Conservation (phyloP, 129 eudicot species). For the Sambucus nigra region DNA sequence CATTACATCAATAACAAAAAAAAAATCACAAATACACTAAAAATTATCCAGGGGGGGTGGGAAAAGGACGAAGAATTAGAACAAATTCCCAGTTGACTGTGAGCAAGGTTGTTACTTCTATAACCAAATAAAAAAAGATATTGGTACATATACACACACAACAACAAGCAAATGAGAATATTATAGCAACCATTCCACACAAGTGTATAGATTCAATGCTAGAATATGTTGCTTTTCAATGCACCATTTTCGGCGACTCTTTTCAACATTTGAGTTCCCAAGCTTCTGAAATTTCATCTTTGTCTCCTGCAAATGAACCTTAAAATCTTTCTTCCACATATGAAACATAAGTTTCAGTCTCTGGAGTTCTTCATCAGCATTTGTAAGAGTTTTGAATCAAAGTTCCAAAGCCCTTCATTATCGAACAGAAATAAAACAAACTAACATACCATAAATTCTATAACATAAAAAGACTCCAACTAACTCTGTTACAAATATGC, state of each 20-base stretch:
- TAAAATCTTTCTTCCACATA: slow-evolving; percentile 42
- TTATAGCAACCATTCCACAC: not conserved
- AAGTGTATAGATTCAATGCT: not conserved
- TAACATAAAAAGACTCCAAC: no score
- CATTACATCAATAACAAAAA: not conserved
- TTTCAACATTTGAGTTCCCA: slow-evolving; percentile 24
- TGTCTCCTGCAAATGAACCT: slow-evolving; percentile 27
- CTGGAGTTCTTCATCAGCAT: slow-evolving; percentile 24
- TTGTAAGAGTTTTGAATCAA: no score
- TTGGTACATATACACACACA: not conserved
- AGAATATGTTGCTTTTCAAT: slow-evolving; percentile 12
- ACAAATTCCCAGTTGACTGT: not conserved
- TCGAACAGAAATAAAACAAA: no score
- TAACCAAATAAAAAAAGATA: not conserved
- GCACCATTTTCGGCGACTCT: slow-evolving; percentile 34
- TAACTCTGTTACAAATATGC: no score
- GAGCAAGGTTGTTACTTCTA: not conserved
- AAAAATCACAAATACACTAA: not conserved
- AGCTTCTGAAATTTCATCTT: slow-evolving; percentile 23
- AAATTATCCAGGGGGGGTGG: not conserved
- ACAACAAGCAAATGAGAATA: not conserved
- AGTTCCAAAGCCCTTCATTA: no score
- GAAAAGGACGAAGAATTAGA: not conserved
- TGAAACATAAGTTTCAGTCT: slow-evolving; percentile 28
- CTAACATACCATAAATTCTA: no score